These are phyloP conservation scores for Globisporangium lucens DNA, from an alignment of 352 stramenopile species.

Conservation along the genomic window DNA sequence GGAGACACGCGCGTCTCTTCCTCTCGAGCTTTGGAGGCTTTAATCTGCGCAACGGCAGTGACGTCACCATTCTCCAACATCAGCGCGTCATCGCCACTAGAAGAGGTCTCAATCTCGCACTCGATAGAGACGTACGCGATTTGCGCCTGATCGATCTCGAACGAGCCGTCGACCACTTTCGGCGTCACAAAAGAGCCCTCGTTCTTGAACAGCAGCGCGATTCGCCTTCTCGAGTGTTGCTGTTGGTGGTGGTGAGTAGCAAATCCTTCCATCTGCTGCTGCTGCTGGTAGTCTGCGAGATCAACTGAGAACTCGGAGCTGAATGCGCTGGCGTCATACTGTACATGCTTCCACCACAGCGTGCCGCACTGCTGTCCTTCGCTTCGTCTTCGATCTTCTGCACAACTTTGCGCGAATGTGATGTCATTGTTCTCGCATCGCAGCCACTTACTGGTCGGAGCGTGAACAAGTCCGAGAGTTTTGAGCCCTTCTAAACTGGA, in stretches of 20 bases:
- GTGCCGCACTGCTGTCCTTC: slow-evolving; percentile 26
- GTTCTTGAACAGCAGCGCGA: slow-evolving; percentile 39
- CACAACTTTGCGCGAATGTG: neutral
- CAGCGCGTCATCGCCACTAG: neutral
- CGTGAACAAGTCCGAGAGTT: slow-evolving; percentile 23
- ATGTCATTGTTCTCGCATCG: slow-evolving; percentile 7
- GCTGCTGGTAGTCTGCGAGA: slow-evolving; percentile 17
- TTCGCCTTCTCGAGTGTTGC: slow-evolving; percentile 9
- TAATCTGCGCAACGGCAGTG: slow-evolving; percentile 21
- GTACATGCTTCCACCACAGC: slow-evolving; percentile 49
- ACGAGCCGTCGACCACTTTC: slow-evolving; percentile 27
- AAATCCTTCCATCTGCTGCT: neutral
- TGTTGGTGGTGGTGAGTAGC: neutral
- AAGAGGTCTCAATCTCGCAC: slow-evolving; percentile 12
- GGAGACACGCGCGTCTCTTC: slow-evolving; percentile 29
- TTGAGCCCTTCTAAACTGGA: slow-evolving; percentile 28
- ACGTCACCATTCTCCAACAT: slow-evolving; percentile 11
- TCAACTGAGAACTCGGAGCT: slow-evolving; percentile 41
- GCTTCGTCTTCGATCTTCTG: neutral
- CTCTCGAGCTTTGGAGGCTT: slow-evolving; percentile 21
- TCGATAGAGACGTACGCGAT: slow-evolving; percentile 15
- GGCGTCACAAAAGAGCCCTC: slow-evolving; percentile 25
- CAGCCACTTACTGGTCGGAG: slow-evolving; percentile 30
- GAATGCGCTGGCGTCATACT: slow-evolving; percentile 35
- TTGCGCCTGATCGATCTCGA: slow-evolving; percentile 31